Evolutionary conservation across 2,329 filamentous ascomycete species (phyloP).

Genomic region (Claviceps fusiformis): DNA sequence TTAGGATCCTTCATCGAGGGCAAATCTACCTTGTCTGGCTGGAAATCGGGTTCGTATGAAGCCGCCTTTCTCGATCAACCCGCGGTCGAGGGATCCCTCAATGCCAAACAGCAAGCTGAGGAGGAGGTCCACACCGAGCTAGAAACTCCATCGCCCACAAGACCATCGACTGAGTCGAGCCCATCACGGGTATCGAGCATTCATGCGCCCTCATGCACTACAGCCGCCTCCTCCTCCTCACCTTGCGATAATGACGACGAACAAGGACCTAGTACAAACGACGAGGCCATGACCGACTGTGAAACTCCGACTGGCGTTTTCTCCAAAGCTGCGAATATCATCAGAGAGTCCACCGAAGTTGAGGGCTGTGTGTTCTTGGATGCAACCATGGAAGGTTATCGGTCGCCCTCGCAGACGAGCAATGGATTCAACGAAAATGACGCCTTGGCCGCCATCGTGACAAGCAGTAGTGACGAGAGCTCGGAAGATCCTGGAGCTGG

Average conservation of each 20-base stretch:
- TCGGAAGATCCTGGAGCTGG: neutral
- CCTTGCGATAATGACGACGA: neutral
- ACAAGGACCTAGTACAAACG: neutral
- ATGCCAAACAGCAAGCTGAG: conserved; percentile 5
- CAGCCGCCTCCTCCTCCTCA: neutral
- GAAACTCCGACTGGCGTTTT: conserved; percentile 16
- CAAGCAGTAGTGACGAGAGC: conserved; percentile 13
- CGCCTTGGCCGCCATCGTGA: neutral
- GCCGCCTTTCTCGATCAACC: conserved; percentile 5
- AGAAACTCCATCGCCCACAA: neutral
- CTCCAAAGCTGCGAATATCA: conserved; percentile 28
- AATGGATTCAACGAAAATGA: conserved; percentile 2
- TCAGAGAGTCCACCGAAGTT: conserved; percentile 26
- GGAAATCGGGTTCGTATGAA: conserved; percentile 6
- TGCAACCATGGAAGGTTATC: conserved; percentile 2
- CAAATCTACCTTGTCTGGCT: conserved; percentile 15
- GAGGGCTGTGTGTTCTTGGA: conserved; percentile 24
- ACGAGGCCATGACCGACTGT: neutral
- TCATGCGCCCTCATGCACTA: neutral
- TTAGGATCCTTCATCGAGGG: conserved; percentile 23
- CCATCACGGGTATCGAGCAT: neutral
- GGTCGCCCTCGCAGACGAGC: neutral
- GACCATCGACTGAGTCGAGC: neutral
- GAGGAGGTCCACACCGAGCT: neutral
- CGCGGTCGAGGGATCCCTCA: conserved; percentile 7